Percentiles rank a stretch among this genome's conserved stretches.
phyloP scores from a whole-genome alignment of 1,284 basidiomycete species.

The Earliella scabrosa region DNA sequence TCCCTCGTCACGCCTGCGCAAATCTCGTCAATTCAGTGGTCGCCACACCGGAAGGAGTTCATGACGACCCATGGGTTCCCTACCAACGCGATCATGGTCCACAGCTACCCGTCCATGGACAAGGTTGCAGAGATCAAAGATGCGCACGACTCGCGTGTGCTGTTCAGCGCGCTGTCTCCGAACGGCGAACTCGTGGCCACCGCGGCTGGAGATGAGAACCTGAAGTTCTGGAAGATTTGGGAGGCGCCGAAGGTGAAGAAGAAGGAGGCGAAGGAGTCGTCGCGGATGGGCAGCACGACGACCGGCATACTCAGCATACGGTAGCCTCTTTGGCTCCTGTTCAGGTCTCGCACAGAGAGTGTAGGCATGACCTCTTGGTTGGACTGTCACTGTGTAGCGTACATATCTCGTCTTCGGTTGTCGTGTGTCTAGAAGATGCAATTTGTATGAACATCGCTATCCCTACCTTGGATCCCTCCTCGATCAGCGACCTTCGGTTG shows the following conservation, averaged over 20 bases:
- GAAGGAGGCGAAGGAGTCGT: conserved; percentile 47
- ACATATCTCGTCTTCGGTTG: no score
- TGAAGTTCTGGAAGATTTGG: conserved; percentile 92
- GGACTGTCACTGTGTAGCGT: no score
- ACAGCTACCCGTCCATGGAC: conserved; percentile 59
- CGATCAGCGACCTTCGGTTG: no score
- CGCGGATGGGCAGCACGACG: conserved; percentile 34
- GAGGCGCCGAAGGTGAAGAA: conserved; percentile 59
- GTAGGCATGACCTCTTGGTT: neutral
- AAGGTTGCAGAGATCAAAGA: conserved; percentile 88
- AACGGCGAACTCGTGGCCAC: conserved; percentile 90
- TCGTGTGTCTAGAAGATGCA: no score
- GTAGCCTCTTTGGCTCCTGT: neutral
- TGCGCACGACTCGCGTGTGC: conserved; percentile 88
- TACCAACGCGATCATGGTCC: conserved; percentile 51
- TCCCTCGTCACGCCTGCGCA: conserved; percentile 86
- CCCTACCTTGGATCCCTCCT: no score
- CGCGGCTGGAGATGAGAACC: conserved; percentile 90
- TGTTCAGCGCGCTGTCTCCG: conserved; percentile 86
- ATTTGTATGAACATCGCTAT: no score
- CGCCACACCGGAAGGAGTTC: conserved; percentile 89
- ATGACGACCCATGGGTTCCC: conserved; percentile 95
- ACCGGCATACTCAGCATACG: conserved; percentile 35
- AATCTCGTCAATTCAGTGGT: conserved; percentile 92
- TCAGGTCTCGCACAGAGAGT: neutral